Conservation (phyloP, 73 alveolate genomes). For the Symbiodinium natans region DNA sequence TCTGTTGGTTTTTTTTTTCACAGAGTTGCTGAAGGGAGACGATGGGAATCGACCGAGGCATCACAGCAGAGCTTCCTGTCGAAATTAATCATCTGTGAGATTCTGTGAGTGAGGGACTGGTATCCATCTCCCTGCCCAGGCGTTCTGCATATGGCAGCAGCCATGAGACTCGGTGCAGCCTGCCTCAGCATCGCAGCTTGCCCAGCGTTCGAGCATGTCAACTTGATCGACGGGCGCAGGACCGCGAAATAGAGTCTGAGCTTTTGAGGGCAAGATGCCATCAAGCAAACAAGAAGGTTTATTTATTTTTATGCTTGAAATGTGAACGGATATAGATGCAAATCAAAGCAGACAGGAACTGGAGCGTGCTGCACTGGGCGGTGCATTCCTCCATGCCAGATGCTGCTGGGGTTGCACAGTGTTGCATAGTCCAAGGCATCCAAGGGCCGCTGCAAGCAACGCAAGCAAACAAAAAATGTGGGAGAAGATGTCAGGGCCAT, state of each 20-base stretch:
- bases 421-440: not conserved
- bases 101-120: too few relatives aligned
- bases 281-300: too few relatives aligned
- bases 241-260: too few relatives aligned
- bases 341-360: constrained; percentile 10
- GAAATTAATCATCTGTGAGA: too few relatives aligned
- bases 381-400: not conserved
- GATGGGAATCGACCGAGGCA: not conserved
- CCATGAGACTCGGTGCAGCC: not conserved
- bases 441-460: too few relatives aligned
- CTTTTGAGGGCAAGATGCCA: too few relatives aligned
- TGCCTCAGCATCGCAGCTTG: constrained; percentile 1
- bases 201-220: not conserved
- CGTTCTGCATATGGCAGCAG: not conserved
- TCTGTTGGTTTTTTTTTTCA: not conserved
- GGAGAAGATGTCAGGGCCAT: too few relatives aligned
- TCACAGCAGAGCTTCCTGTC: not conserved
- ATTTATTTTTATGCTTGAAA: too few relatives aligned
- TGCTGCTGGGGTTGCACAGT: not conserved
- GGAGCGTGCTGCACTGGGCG: not conserved
- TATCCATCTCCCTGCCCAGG: too few relatives aligned
- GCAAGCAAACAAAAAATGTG: too few relatives aligned
- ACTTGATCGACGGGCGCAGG: not conserved
- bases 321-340: too few relatives aligned
- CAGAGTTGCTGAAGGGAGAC: not conserved